Evolutionary conservation across 805 yeast species (phyloP), one percentile per base, ranked within the genome.

Genomic region (Naumovozyma castellii): DNA sequence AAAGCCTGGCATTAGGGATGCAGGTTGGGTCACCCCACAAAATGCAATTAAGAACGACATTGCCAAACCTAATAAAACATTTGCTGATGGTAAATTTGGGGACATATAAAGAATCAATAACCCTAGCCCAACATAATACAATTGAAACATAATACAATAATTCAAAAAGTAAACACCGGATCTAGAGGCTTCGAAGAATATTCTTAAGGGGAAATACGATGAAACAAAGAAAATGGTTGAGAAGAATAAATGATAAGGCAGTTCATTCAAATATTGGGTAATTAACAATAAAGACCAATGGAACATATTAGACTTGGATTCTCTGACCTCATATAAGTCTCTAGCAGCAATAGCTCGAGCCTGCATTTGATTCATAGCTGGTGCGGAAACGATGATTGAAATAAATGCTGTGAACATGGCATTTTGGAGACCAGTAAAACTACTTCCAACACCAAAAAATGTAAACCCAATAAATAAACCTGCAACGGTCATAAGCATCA

Each of bases 381-480:
- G 69, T 12, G 67, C 65, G 14, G 68, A 60, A 15, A 64, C 48
- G 44, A 66, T 62, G 36, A 64, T 56, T 3, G 68, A 49, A 42
- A 66, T 56, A 47, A 66, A 67, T 8, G 57, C 58, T 31, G 64
- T 53, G 42, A 66, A 65, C 56, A 64, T 43, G 10, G 64, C 59
- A 48, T 61, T 60, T 43, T 61, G 64, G 43, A 61, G 41, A 29
- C 66, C 66, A 49, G 65, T 77, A 30, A 63, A 49, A 12, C 76
- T 65, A 2, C 61, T 63, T 40, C 61, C 61, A 8, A 80, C 78
- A 42, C 72, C 70, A 60, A 67, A 77, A 56, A 73, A 73, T 1
- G 78, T 67, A 51, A 73, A 73, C 40, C 78, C 78, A 49, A 72
- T 70, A 61, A 72, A 72, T 25, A 76, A 48, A 20, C 72, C 59